Evolutionary conservation across 768 basidiomycete genomes (phyloP).

Genomic region (Panellus pusillus): DNA sequence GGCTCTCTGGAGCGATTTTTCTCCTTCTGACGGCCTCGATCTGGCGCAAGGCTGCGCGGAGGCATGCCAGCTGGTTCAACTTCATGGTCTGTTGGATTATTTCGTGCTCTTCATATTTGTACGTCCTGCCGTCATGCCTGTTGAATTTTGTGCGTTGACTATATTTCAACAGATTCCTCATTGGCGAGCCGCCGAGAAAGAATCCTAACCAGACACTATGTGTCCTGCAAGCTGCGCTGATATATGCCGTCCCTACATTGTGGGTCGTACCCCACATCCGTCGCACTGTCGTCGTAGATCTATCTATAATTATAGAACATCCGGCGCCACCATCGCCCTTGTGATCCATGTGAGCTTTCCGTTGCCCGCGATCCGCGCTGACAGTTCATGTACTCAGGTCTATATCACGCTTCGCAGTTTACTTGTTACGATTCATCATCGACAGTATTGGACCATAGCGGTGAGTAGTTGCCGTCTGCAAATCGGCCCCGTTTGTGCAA

Average conservation of each 20-base stretch:
- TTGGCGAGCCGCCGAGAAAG: slow-evolving; percentile 9
- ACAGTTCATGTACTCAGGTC: not conserved
- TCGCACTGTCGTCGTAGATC: not conserved
- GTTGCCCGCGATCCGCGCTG: not conserved
- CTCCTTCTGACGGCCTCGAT: slow-evolving; percentile 19
- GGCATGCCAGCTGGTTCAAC: slow-evolving; percentile 25
- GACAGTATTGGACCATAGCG: not conserved
- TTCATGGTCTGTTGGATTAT: slow-evolving; percentile 25
- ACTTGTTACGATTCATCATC: not conserved
- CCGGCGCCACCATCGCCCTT: slow-evolving; percentile 23
- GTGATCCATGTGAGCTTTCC: slow-evolving; percentile 21
- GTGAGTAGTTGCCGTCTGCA: not conserved
- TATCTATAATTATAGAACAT: slow-evolving; percentile 8
- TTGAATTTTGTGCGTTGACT: not conserved
- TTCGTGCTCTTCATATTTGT: slow-evolving; percentile 24
- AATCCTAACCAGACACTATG: slow-evolving; percentile 19
- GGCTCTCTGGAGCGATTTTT: slow-evolving; percentile 17
- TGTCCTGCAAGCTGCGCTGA: slow-evolving; percentile 19
- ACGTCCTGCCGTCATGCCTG: not conserved
- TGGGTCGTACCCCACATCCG: not conserved
- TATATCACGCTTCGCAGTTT: slow-evolving; percentile 11
- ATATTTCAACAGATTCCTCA: slow-evolving; percentile 11
- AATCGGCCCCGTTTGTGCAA: no score
- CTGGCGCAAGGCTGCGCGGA: slow-evolving; percentile 15
- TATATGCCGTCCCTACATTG: slow-evolving; percentile 22